Evolutionary conservation across 176 grass and related monocot genomes (phyloP), one percentile per base, ranked within the genome.

Genomic region (Alloteropsis semialata): DNA sequence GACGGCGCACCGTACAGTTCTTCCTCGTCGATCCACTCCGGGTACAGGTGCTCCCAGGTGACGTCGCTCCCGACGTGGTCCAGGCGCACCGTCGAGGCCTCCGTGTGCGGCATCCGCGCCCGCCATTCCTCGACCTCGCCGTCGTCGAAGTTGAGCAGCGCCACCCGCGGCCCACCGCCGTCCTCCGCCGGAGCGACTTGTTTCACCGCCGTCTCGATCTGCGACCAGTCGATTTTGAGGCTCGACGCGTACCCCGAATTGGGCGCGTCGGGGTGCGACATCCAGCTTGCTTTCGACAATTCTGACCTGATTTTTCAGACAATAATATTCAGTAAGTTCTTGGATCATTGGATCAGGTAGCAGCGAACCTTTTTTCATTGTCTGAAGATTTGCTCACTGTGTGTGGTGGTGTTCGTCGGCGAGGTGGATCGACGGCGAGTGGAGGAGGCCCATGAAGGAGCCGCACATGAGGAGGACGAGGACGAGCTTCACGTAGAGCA

Each of bases 21-120:
- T 73, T 88, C 90, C 86, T 92, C 90, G 65, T 92, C 90, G 77
- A 92, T 88, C 90, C 90, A 92, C 79, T 92, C 90, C 4, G 90
- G 86, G 67, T 92, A 92, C 5, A 92, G 86, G 65, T 78, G 82
- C 21, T 61, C 86, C 90, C 90, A 92, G 29, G 86, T 92, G 49
- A 88, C 86, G 82, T 88, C 42, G 10, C 82, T n/a, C 2, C 50
- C 58, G 60, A 69, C 82, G 51, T 29, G 82, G 19, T 85, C 82
- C 4, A 92, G 78, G 17, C 16, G 55, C 33, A 85, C 78, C 36
- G 42, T 2, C 1, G 71, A 10, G 19, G 50, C 82, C 1, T 15
- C 72, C 32, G 81, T 48, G n/a, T 15, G 69, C 43, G 85, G 82
- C 67, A 85, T 16, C 64, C 65, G 50, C 58, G 59, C 18, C 15